Base-by-base conservation (phyloP, 2,329 filamentous ascomycete genomes). In the Thelonectria rubi region DNA sequence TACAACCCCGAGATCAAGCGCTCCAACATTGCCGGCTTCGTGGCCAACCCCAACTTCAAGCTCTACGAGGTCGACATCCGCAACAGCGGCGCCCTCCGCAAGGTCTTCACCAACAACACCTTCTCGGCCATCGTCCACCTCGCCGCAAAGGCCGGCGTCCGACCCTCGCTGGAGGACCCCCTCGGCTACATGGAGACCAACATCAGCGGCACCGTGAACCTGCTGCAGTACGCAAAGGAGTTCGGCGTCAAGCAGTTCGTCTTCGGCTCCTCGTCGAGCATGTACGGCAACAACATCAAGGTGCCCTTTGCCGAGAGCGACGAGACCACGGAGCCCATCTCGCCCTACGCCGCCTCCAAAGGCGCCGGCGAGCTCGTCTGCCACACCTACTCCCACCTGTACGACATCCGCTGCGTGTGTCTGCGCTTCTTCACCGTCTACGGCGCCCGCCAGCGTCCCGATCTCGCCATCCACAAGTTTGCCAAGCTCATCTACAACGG, bases 381-480 rank as follows among this genome's bases (percentile, higher is more conserved):
- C 43, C 67, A 70, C 49, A 70, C 67, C 12, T 69, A 70, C 49
- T 62, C 66, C 9, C 66, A 69, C 46, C 65, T 72, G 3, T 69
- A 71, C 49, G 55, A 30, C 39, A 65, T 71, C 14, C 64, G 66
- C n/a, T 69, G 65, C 57, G 39, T 70, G 21, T 67, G 64, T 14
- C 66, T 71, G 11, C 57, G 69, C n/a, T 70, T 71, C 64, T 71
- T 71, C 51, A 71, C 66, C 30, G 69, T 69, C 11, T 72, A 72
- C 42, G 69, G 69, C 42, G 56, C 68, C 11, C 64, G 68, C 9
- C 68, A 70, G 55, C 69, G 69, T 5, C 68, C 69, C 2, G 69
- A 71, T 40, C 55, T 71, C 42, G 68, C 68, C 8, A 69, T 70
- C 30, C 62, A 68, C 58, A 71, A 71, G 37, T 70, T 70, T 24